Conservation (phyloP, 2,329 filamentous ascomycete genomes). For the Leptographium galeiforme region DNA sequence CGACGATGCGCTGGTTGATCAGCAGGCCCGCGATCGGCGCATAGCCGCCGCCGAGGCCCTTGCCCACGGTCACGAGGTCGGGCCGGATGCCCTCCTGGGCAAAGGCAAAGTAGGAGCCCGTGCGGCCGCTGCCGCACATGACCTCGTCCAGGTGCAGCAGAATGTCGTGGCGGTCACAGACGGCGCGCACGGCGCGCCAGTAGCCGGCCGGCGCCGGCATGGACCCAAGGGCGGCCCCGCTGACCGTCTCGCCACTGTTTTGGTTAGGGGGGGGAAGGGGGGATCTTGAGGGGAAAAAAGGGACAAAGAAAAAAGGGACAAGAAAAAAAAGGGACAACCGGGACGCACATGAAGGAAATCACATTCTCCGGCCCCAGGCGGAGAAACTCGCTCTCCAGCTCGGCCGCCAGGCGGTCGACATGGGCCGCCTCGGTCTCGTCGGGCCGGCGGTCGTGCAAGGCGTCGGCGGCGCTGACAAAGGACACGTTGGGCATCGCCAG, state of each 20-base stretch:
- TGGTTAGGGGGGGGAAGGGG: too few species aligned
- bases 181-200: slow-evolving; percentile 48
- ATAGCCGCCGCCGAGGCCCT: slow-evolving; percentile 53
- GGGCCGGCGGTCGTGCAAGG: slow-evolving; percentile 34
- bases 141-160: slow-evolving; percentile 68
- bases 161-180: slow-evolving; percentile 59
- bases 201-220: slow-evolving; percentile 55
- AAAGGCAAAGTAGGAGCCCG: slow-evolving; percentile 47
- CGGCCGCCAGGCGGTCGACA: slow-evolving; percentile 41
- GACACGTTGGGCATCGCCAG: slow-evolving; percentile 38
- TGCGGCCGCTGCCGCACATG: slow-evolving; percentile 54
- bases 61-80: slow-evolving; percentile 54
- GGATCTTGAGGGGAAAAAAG: too few species aligned
- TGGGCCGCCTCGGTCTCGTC: slow-evolving; percentile 42
- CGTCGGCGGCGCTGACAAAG: slow-evolving; percentile 51
- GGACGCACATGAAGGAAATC: slow-evolving; percentile 40
- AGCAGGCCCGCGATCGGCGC: slow-evolving; percentile 48
- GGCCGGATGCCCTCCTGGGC: slow-evolving; percentile 34
- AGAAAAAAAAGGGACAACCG: neutral
- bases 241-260: slow-evolving; percentile 13
- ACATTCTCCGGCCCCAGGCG: slow-evolving; percentile 48
- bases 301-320: neutral
- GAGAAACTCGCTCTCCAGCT: slow-evolving; percentile 50
- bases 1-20: slow-evolving; percentile 35
- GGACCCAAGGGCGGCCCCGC: slow-evolving; percentile 57